Percentiles rank a stretch among this genome's conserved stretches.
Evolutionary conservation across 805 yeast genomes (phyloP).

Genomic region (Zygoascus flipseniorum): DNA sequence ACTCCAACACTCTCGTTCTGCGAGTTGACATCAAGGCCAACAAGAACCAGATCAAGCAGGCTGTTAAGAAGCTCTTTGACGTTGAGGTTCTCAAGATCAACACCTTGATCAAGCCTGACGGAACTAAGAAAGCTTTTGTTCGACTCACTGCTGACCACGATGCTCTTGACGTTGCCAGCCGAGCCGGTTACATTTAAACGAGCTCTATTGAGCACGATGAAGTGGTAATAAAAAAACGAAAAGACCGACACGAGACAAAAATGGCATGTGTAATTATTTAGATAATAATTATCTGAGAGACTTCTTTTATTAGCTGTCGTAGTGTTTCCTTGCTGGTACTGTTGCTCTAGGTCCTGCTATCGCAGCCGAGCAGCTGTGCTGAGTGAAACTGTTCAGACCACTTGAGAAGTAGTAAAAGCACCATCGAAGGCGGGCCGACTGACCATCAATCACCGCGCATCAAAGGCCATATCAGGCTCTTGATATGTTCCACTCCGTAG

Average conservation of each 20-base stretch:
- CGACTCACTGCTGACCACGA: slow-evolving; percentile 98
- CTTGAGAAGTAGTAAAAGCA: too few species aligned
- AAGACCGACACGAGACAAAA: not conserved
- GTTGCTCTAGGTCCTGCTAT: too few species aligned
- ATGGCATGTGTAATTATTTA: slow-evolving; percentile 1
- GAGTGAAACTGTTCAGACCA: too few species aligned
- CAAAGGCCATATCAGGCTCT: too few species aligned
- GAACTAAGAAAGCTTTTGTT: slow-evolving; percentile 99
- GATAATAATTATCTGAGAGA: not conserved
- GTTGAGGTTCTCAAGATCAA: slow-evolving; percentile 90
- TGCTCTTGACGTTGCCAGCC: slow-evolving; percentile 99
- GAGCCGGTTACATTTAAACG: slow-evolving; percentile 93
- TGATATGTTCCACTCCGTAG: too few species aligned
- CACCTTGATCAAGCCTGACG: slow-evolving; percentile 98
- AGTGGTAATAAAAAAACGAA: not conserved
- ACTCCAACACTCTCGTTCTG: slow-evolving; percentile 98
- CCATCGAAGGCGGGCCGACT: too few species aligned
- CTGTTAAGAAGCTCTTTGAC: slow-evolving; percentile 96
- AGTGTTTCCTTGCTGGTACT: too few species aligned
- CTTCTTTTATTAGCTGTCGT: too few species aligned
- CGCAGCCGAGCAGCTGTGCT: too few species aligned
- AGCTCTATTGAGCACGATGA: not conserved
- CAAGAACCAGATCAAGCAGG: slow-evolving; percentile 97
- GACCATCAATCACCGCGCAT: too few species aligned
- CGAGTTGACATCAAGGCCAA: slow-evolving; percentile 95